Evolutionary conservation across 1,284 basidiomycete species (phyloP).

Genomic region (Phenoliferia sp.): DNA sequence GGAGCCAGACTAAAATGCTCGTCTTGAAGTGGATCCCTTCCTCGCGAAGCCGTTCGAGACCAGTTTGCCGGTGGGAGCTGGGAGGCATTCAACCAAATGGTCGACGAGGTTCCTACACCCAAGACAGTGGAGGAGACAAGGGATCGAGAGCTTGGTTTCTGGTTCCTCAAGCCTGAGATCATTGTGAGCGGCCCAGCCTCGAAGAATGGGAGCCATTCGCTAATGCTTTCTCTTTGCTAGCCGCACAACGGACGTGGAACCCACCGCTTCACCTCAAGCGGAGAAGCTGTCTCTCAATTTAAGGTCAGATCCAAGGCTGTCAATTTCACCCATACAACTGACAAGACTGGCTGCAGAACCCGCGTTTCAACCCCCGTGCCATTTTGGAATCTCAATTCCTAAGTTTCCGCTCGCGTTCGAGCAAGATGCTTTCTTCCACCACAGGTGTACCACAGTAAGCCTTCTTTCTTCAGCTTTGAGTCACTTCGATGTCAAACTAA

Average conservation of each 20-base stretch:
- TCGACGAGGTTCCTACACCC: constrained; percentile 42
- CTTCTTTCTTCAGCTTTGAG: neutral
- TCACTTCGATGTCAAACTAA: neutral
- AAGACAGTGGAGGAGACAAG: neutral
- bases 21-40: constrained; percentile 28
- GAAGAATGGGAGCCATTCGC: neutral
- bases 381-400: constrained; percentile 1
- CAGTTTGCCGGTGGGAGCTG: constrained; percentile 60
- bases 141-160: constrained; percentile 50
- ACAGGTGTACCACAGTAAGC: neutral
- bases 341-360: neutral
- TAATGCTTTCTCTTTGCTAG: neutral
- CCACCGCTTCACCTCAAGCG: constrained; percentile 53
- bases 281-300: constrained; percentile 36
- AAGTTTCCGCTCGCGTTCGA: neutral
- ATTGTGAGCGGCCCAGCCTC: constrained; percentile 45
- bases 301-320: constrained; percentile 8
- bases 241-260: constrained; percentile 65
- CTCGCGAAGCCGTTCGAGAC: constrained; percentile 71
- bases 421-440: neutral
- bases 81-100: constrained; percentile 65
- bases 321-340: neutral
- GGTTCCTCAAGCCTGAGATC: constrained; percentile 77
- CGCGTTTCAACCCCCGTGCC: neutral
- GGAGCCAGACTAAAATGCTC: neutral